Evolutionary conservation across 768 basidiomycete species (phyloP).

Genomic region (Scleroderma bovista): DNA sequence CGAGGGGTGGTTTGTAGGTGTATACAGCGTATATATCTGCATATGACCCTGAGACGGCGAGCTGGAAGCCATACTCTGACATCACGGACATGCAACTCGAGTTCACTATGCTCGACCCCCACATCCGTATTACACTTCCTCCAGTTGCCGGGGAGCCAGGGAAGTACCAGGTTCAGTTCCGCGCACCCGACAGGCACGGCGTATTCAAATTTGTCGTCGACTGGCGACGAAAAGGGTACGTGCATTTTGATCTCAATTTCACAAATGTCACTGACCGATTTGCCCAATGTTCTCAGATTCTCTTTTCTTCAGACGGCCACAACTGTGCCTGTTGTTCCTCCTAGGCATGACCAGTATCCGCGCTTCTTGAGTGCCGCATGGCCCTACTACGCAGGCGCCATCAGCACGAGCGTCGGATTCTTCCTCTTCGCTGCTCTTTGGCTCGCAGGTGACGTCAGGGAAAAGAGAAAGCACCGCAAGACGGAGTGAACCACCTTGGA

Average conservation of each 20-base stretch:
- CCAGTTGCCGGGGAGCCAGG: conserved; percentile 54
- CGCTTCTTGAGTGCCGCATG: conserved; percentile 93
- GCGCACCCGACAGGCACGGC: conserved; percentile 90
- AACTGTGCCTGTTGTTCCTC: conserved; percentile 85
- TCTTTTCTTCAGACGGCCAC: conserved; percentile 69
- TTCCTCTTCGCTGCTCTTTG: conserved; percentile 83
- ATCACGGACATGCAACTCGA: conserved; percentile 84
- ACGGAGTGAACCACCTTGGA: conserved; percentile 14
- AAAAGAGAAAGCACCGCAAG: conserved; percentile 42
- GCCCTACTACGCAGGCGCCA: conserved; percentile 91
- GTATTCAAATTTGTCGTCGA: conserved; percentile 97
- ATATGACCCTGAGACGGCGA: conserved; percentile 47
- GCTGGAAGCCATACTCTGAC: conserved; percentile 70
- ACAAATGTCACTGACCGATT: neutral
- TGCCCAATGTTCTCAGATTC: conserved; percentile 40
- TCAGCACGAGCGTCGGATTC: conserved; percentile 84
- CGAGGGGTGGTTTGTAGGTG: conserved; percentile 40
- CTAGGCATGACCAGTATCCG: conserved; percentile 91
- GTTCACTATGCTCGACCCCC: conserved; percentile 98
- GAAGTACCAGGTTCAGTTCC: conserved; percentile 79
- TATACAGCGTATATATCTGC: conserved; percentile 71
- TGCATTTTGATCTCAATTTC: neutral
- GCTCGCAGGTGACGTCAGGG: conserved; percentile 77
- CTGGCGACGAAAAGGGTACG: conserved; percentile 85
- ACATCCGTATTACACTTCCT: conserved; percentile 74